Evolutionary conservation across 371 early-diverging fungal species (phyloP), one percentile per base, ranked within the genome.

Genomic region (Batkoa obscura): DNA sequence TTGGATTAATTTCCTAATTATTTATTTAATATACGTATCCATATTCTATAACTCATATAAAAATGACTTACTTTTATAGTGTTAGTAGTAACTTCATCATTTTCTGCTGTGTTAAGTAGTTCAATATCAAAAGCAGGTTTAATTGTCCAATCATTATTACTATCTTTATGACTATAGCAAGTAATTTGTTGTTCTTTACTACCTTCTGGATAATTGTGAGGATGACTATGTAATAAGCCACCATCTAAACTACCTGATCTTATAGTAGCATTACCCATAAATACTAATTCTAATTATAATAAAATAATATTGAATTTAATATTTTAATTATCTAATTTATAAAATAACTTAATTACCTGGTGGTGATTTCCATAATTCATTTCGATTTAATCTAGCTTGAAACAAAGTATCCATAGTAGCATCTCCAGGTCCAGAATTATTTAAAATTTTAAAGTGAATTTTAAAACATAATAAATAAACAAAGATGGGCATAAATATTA

Each of bases 341-440:
- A n/a, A n/a, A n/a, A n/a, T n/a, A n/a, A n/a, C n/a, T n/a, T n/a
- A n/a, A n/a, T n/a, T n/a, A 84, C 90, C 78, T 31, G 92, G 71
- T 12, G 96, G 95, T 64, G 87, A 89, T 43, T 75, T 62, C 32
- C 67, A 60, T 51, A 96, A 79, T 34, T 76, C 71, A 67, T 78
- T 96, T 13, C 94, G 94, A 35, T 72, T 60, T 17, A 99, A 72
- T 2, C 80, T 74, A 2, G 95, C 88, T 66, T 99, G 99, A 72
- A 99, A 99, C n/a, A 95, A 68, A 4, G 94, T 92, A 65, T 91
- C 90, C 98, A 99, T 98, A 57, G 90, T 89, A 6, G 91, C 92
- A 70, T 99, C 98, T 13, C 98, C 99, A 10, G 86, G 71, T 1
- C 98, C 95, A 58, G 82, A 81, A 48, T 74, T 75, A 64, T 80